phyloP scores from a whole-genome alignment of 2,329 filamentous ascomycete species.

The Talaromyces sp. region DNA sequence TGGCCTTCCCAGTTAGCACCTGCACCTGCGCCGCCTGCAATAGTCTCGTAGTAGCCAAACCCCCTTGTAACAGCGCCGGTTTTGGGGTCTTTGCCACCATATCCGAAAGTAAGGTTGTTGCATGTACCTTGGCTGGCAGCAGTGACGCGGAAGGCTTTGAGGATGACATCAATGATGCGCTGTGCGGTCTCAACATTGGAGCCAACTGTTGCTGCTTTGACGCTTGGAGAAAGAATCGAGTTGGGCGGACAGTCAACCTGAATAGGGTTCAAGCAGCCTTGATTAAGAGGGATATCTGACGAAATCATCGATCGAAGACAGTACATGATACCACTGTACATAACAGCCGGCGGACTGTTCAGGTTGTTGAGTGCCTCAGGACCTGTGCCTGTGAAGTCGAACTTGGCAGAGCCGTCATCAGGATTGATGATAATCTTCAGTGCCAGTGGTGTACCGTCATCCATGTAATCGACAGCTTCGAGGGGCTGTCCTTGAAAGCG shows the following conservation, averaged over 20 bases:
- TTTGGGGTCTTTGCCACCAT: slow-evolving; percentile 59
- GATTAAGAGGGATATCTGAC: slow-evolving; percentile 78
- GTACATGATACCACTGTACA: slow-evolving; percentile 80
- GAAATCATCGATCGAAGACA: slow-evolving; percentile 73
- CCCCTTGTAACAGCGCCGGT: slow-evolving; percentile 57
- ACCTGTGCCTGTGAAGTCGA: slow-evolving; percentile 73
- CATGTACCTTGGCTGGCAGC: slow-evolving; percentile 74
- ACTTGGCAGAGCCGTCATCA: slow-evolving; percentile 67
- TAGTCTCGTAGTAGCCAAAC: slow-evolving; percentile 86
- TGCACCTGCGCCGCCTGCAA: slow-evolving; percentile 72
- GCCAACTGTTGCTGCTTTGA: slow-evolving; percentile 73
- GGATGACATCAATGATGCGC: slow-evolving; percentile 74
- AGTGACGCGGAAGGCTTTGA: slow-evolving; percentile 73
- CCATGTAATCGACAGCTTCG: slow-evolving; percentile 74
- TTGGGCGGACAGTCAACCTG: slow-evolving; percentile 65
- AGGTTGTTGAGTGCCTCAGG: slow-evolving; percentile 74
- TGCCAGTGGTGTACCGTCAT: slow-evolving; percentile 73
- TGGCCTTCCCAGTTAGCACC: slow-evolving; percentile 71
- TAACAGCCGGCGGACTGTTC: slow-evolving; percentile 77
- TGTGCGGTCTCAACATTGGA: slow-evolving; percentile 77
- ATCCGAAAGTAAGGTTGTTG: slow-evolving; percentile 82
- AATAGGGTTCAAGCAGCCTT: slow-evolving; percentile 75
- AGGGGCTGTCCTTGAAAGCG: slow-evolving; percentile 66
- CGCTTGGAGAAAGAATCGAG: slow-evolving; percentile 68
- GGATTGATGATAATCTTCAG: slow-evolving; percentile 70